Evolutionary conservation across 2,329 filamentous ascomycete genomes (phyloP).

Genomic region (Aspergillus bombycis): DNA sequence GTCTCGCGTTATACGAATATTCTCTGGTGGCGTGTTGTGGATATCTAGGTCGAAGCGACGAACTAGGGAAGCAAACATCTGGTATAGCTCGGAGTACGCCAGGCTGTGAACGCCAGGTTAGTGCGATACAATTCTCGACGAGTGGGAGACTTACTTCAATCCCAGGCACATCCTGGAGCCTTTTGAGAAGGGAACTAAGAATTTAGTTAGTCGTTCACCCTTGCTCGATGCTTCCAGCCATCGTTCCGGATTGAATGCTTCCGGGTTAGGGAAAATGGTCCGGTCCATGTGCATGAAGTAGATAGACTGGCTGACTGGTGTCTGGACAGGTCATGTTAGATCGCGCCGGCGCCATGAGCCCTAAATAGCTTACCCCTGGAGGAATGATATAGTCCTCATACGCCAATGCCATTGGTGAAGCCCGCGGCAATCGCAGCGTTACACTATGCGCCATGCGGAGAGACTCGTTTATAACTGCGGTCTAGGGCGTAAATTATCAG

Average conservation of each 20-base stretch:
- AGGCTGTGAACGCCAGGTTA: constrained; percentile 21
- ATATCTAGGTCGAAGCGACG: constrained; percentile 31
- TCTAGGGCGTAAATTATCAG: not conserved
- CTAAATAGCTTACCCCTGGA: constrained; percentile 22
- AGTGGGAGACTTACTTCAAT: constrained; percentile 34
- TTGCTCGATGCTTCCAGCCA: constrained; percentile 32
- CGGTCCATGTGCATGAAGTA: constrained; percentile 35
- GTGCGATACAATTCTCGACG: not conserved
- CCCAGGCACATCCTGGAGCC: constrained; percentile 49
- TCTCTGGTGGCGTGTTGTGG: constrained; percentile 29
- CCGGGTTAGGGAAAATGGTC: constrained; percentile 33
- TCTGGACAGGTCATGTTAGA: constrained; percentile 11
- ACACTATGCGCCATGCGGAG: constrained; percentile 13
- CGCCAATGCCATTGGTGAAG: not conserved
- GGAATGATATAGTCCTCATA: constrained; percentile 26
- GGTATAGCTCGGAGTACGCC: constrained; percentile 35
- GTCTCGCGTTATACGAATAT: constrained; percentile 29
- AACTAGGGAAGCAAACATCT: constrained; percentile 28
- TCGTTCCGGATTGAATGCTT: constrained; percentile 36
- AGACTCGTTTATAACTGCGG: constrained; percentile 20
- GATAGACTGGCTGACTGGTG: constrained; percentile 38
- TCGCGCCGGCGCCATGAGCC: not conserved
- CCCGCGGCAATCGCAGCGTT: not conserved
- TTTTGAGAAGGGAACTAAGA: constrained; percentile 38
- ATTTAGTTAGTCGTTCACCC: constrained; percentile 33